These are phyloP conservation scores for Malassezia psittaci DNA, from an alignment of 1,284 basidiomycete species.

Conservation along the genomic window DNA sequence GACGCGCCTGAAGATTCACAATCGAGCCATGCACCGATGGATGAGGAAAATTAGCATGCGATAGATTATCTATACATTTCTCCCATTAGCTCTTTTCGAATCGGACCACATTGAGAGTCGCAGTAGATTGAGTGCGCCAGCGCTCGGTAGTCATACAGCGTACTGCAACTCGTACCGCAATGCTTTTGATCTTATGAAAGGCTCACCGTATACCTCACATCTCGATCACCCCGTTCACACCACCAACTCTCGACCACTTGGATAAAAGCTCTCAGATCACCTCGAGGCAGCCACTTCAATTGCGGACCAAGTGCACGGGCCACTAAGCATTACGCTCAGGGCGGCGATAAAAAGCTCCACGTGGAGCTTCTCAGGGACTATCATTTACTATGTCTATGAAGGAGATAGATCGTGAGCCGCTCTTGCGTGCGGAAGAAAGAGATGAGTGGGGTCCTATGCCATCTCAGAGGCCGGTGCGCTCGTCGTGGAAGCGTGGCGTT, in stretches of 20 bases:
- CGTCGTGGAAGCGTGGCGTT: neutral
- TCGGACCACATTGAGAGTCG: too few relatives aligned
- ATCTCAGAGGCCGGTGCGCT: neutral
- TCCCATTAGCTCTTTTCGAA: too few relatives aligned
- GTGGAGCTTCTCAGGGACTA: neutral
- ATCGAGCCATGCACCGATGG: conserved; percentile 1
- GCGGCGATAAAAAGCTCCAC: neutral
- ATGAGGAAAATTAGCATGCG: conserved; percentile 1
- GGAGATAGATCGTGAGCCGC: neutral
- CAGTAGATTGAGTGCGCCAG: too few relatives aligned
- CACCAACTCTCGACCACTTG: too few relatives aligned
- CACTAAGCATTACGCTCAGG: neutral
- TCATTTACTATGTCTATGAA: neutral
- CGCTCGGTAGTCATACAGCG: too few relatives aligned
- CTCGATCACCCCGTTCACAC: too few relatives aligned
- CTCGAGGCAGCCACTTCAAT: too few relatives aligned
- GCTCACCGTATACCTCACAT: too few relatives aligned
- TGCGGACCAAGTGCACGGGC: neutral
- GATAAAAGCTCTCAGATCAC: too few relatives aligned
- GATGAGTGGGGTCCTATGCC: neutral
- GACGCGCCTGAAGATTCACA: neutral
- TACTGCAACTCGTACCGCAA: too few relatives aligned
- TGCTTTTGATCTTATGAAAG: too few relatives aligned
- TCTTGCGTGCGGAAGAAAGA: neutral
- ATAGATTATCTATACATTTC: too few relatives aligned